Base-by-base conservation (phyloP, 23 red algal species). In the Gracilariopsis chorda region DNA sequence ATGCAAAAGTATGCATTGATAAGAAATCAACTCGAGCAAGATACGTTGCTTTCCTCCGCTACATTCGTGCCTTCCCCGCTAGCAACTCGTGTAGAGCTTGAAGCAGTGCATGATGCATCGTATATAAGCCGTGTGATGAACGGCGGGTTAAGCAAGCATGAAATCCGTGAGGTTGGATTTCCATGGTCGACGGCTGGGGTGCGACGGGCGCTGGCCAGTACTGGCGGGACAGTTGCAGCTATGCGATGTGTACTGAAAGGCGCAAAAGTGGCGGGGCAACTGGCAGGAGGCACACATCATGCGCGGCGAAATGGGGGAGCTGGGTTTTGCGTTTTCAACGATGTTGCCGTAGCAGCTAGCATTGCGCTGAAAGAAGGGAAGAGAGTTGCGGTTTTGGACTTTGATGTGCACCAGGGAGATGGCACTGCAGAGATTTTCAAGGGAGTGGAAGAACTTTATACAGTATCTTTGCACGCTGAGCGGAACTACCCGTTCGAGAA, bases 221-320 rank as follows among this genome's bases (percentile, higher is more conserved):
- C 73, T 3, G 92, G 92, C 47, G 92, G 92, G 44, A 94, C 92
- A 10, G 81, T 94, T 25, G 92, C 92, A 23, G 80, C 81, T 28
- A 67, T 78, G 71, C 68, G 63, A 32, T 61, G 60, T 32, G 80
- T 94, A 52, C 45, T 94, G 28, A 49, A 51, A 42, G 67, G 42
- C 10, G 48, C 65, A 13, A 33, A 21, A 14, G 40, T 57, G 67
- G 92, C 92, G 34, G 92, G 82, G 16, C 92, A 94, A 7, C 44
- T 94, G 34, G 92, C 92, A 21, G 92, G 92, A 28, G 92, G 92
- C 2, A 94, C 92, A 48, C 92, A 94, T 69, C 92, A 94, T 73
- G 92, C 92, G 21, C 63, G 53, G 28, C 49, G 73, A 14, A 53
- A 60, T 36, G 70, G 62, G 8, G 92, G 92, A 42, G 69, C 37